A percentile compares a stretch with the other conserved stretches of the same genome.
phyloP scores from a whole-genome alignment of 2,329 filamentous ascomycete species.

The Fusarium tupiense region DNA sequence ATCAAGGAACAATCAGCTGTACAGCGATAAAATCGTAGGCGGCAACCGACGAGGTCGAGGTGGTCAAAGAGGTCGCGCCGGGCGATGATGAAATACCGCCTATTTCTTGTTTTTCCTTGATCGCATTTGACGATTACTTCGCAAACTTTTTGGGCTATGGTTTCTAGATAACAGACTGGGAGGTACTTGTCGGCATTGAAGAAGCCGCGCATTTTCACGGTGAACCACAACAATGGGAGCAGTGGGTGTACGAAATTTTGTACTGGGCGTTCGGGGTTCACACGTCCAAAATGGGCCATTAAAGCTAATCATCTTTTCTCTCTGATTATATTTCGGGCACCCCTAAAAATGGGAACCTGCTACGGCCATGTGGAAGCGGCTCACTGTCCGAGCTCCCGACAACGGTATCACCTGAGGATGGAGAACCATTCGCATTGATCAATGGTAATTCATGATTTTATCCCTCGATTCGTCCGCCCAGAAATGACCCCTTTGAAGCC shows the following conservation, averaged over 20 bases:
- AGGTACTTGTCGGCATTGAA: conserved; percentile 21
- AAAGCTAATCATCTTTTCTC: not conserved
- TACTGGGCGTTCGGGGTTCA: conserved; percentile 34
- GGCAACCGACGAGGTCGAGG: conserved; percentile 43
- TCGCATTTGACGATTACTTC: not conserved
- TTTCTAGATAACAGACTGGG: not conserved
- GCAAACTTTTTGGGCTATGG: not conserved
- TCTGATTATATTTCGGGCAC: not conserved
- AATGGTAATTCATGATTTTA: conserved; percentile 31
- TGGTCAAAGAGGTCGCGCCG: conserved; percentile 38
- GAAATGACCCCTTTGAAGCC: conserved; percentile 9
- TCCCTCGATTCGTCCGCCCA: conserved; percentile 19
- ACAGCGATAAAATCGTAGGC: conserved; percentile 60
- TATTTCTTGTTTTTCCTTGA: not conserved
- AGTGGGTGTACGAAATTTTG: not conserved
- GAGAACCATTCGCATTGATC: not conserved
- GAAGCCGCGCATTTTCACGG: not conserved
- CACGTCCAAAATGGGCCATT: not conserved
- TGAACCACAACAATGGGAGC: not conserved
- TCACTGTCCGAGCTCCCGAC: not conserved
- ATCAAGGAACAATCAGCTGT: conserved; percentile 53
- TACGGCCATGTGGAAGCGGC: not conserved
- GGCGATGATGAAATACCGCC: conserved; percentile 23
- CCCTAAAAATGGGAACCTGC: not conserved
- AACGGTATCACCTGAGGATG: not conserved